Evolutionary conservation across 2,329 filamentous ascomycete species (phyloP), one percentile per base, ranked within the genome.

Genomic region (Aureobasidium sp.): DNA sequence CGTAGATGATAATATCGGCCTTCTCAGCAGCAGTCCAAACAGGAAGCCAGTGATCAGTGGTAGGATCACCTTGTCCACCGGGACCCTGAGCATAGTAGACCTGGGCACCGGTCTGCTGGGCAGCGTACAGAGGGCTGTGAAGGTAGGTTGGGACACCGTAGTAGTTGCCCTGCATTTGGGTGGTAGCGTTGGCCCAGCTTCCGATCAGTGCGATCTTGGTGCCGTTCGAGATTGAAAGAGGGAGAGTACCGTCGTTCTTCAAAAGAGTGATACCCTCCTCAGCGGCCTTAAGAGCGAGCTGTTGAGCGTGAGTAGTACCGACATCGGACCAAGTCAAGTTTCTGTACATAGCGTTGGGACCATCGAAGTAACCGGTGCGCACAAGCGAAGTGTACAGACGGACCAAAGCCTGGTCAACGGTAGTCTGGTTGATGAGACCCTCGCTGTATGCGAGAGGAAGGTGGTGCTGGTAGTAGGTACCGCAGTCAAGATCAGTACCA

Each of bases 131-230:
- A 0, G 84, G 84, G 4, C 77, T 80, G 65, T 77, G 79, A 3
- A 82, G 73, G 70, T 82, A 87, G 0, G 83, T 82, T 0, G 85
- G 77, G 2, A 76, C 71, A 32, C 84, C 84, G 62, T 69, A 76
- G 71, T 87, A 87, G 67, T 83, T 84, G 0, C 84, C 84, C 56
- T 82, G 81, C 74, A 87, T 78, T 63, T 85, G 78, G 5, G 72
- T 74, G 0, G 82, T 82, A 7, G 81, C 81, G 57, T 83, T 83
- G 2, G 81, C 83, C 78, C 83, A 87, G 51, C 78, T 78, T 0
- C 84, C 84, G 32, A 87, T 74, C 47, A 87, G 72, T 0, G 81
- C 84, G 3, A 87, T 74, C 7, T 72, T 77, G 10, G 71, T 71
- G 46, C 71, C 73, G 2, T 69, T 71, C 17, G 66, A 70, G 17